phyloP scores from a whole-genome alignment of 768 basidiomycete species.

The Dacryopinax spathularia region DNA sequence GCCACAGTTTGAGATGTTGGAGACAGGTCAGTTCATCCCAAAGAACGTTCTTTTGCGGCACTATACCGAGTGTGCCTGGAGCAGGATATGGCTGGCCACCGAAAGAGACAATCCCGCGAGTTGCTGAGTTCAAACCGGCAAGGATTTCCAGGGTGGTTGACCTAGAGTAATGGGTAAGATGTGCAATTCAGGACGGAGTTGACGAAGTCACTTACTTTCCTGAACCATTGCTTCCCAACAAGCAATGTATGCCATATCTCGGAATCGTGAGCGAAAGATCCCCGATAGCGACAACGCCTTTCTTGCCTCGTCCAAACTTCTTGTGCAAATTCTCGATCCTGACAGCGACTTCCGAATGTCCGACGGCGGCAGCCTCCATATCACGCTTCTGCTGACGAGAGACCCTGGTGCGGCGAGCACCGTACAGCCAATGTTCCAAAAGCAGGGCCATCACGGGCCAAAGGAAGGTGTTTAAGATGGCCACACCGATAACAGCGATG shows the following conservation, averaged over 20 bases:
- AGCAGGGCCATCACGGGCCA: constrained; percentile 55
- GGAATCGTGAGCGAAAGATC: constrained; percentile 58
- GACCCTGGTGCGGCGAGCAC: constrained; percentile 24
- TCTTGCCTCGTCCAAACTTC: constrained; percentile 31
- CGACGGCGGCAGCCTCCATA: constrained; percentile 10
- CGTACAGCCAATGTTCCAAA: constrained; percentile 48
- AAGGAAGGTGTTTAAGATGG: constrained; percentile 53
- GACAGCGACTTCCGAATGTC: constrained; percentile 4
- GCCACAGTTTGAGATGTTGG: constrained; percentile 61
- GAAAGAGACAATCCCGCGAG: constrained; percentile 37
- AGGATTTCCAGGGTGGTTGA: constrained; percentile 57
- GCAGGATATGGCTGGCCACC: constrained; percentile 40
- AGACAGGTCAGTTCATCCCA: constrained; percentile 62
- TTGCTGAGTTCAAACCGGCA: constrained; percentile 45
- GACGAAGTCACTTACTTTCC: not conserved
- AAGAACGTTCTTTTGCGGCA: constrained; percentile 72
- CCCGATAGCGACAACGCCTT: constrained; percentile 40
- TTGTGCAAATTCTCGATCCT: constrained; percentile 44
- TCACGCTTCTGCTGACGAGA: not conserved
- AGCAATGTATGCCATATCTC: constrained; percentile 58
- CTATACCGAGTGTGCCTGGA: constrained; percentile 57
- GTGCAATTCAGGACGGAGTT: not conserved
- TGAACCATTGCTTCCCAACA: constrained; percentile 47
- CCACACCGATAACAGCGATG: constrained; percentile 44
- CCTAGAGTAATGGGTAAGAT: constrained; percentile 26